Base-by-base conservation (phyloP, 257 asterid species). In the Penstemon eatonii region DNA sequence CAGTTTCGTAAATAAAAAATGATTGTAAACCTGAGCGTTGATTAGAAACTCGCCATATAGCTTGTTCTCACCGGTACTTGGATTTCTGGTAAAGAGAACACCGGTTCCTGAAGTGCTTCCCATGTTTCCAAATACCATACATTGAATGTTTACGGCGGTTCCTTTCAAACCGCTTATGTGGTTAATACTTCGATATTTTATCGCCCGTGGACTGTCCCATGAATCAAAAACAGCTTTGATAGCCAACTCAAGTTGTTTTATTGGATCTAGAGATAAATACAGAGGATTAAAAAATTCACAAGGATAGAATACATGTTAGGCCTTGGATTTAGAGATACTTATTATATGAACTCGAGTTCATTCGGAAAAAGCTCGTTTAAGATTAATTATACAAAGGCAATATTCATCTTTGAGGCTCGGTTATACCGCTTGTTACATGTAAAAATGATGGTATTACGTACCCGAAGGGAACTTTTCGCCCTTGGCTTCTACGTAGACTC, bases 101-200 rank as follows among this genome's bases (percentile, higher is more conserved):
- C 99, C 99, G 0, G 99, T 93, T 41, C 99, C 99, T 0, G 99
- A 90, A 46, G 96, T 93, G 77, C 84, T 81, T 40, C 97, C 99
- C 99, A 93, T 90, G 88, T 93, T 93, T 51, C 99, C 99, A 38
- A 90, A 93, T n/a, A 93, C 99, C 99, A 93, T 93, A 60, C 89
- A 83, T 77, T 93, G 97, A 79, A 93, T 90, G 71, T 93, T 93
- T 4, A 93, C 99, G 3, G 96, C 99, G 60, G 99, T 93, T 49
- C 99, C 99, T 78, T 83, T 90, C 80, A 90, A 58, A 12, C 99
- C 99, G 42, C 82, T 88, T 77, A 90, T 93, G 69, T 87, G 88
- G 82, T 90, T 90, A 67, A 93, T 93, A 83, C 80, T 79, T 41
- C 99, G 81, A 66, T 90, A 93, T 58, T 90, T 90, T 38, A 64